phyloP scores from a whole-genome alignment of 1,284 basidiomycete genomes.

The Tetrapyrgos nigripes region DNA sequence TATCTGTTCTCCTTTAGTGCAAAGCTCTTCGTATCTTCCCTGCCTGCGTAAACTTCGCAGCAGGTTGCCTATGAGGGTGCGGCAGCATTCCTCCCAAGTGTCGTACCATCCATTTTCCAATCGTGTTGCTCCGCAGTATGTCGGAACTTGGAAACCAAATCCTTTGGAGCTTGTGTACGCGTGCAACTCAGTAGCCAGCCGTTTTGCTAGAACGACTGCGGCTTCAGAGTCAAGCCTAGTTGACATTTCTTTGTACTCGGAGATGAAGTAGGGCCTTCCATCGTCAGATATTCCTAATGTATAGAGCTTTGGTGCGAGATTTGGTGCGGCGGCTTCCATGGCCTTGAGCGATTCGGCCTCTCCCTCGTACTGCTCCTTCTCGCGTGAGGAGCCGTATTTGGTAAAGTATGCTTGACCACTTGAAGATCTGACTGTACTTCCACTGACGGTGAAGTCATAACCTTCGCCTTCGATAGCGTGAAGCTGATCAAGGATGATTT shows the following conservation, averaged over 20 bases:
- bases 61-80: conserved; percentile 71
- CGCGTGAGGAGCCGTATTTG: conserved; percentile 58
- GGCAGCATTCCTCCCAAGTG: conserved; percentile 78
- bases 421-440: conserved; percentile 59
- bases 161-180: conserved; percentile 55
- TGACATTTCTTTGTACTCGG: conserved; percentile 72
- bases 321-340: conserved; percentile 69
- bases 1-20: conserved; percentile 60
- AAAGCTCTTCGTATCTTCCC: conserved; percentile 52
- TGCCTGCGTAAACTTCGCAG: conserved; percentile 58
- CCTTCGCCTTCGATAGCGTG: conserved; percentile 53
- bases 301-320: conserved; percentile 69
- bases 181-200: conserved; percentile 72
- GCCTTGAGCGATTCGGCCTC: conserved; percentile 77
- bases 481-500: conserved; percentile 49
- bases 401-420: conserved; percentile 64
- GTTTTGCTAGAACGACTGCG: conserved; percentile 62
- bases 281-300: conserved; percentile 52
- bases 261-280: conserved; percentile 72
- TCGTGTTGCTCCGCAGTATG: conserved; percentile 82
- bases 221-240: conserved; percentile 50
- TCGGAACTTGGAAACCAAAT: conserved; percentile 81
- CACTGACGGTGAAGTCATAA: conserved; percentile 53
- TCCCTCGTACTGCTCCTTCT: conserved; percentile 71
- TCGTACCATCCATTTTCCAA: conserved; percentile 79